Conservation (phyloP, 139 green algal genomes). For the Haematococcus lacustris region DNA sequence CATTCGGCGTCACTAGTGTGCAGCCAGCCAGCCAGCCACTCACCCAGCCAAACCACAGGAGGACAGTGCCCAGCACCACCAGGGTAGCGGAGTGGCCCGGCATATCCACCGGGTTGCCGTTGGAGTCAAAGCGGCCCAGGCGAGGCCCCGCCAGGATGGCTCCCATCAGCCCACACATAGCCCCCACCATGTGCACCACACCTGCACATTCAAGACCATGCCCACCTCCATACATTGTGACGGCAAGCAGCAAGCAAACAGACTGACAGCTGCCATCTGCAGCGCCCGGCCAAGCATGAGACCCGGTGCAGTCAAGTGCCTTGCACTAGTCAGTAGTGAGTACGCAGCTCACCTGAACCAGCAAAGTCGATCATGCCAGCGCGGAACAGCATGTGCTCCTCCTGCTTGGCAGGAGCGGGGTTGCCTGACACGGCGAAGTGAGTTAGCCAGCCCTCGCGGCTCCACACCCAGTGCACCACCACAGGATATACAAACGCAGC, state of each 20-base stretch:
- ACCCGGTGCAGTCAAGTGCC: too few relatives aligned
- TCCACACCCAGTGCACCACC: constrained; percentile 63
- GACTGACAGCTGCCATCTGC: too few relatives aligned
- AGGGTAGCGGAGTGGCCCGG: constrained; percentile 48
- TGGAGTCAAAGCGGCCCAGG: constrained; percentile 82
- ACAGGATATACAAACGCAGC: constrained; percentile 68
- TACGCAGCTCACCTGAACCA: constrained; percentile 37
- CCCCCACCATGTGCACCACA: constrained; percentile 77
- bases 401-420: neutral
- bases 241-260: too few relatives aligned
- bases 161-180: constrained; percentile 36
- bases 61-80: constrained; percentile 52
- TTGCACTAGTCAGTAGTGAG: too few relatives aligned
- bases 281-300: too few relatives aligned
- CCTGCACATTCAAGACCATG: constrained; percentile 5
- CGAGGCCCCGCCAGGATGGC: constrained; percentile 73
- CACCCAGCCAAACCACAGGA: constrained; percentile 91
- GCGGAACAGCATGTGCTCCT: constrained; percentile 40
- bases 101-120: constrained; percentile 66
- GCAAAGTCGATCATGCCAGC: constrained; percentile 76
- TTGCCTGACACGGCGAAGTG: constrained; percentile 16
- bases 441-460: constrained; percentile 44
- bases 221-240: too few relatives aligned
- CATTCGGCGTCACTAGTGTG: too few relatives aligned
- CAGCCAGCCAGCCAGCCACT: too few relatives aligned